phyloP scores from a whole-genome alignment of 2,329 filamentous ascomycete genomes.

The Aspergillus sp. region DNA sequence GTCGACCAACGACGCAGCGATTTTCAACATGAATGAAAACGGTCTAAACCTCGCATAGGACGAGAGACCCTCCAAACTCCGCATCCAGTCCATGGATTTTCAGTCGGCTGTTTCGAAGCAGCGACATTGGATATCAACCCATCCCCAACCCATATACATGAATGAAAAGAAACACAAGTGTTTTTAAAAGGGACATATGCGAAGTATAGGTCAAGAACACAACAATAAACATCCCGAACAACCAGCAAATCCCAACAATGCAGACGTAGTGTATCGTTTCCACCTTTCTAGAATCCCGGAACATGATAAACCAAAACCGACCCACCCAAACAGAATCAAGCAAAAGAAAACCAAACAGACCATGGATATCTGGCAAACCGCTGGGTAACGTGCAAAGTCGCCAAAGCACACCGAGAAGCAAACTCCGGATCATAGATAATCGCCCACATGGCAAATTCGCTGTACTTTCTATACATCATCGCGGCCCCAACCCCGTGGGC shows the following conservation, averaged over 20 bases:
- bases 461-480: slow-evolving; percentile 41
- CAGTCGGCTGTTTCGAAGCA: slow-evolving; percentile 27
- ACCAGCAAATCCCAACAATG: slow-evolving; percentile 40
- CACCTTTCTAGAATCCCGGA: slow-evolving; percentile 41
- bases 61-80: slow-evolving; percentile 36
- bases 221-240: slow-evolving; percentile 29
- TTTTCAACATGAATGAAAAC: slow-evolving; percentile 23
- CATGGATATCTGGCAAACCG: slow-evolving; percentile 27
- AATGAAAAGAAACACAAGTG: slow-evolving; percentile 22
- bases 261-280: slow-evolving; percentile 44
- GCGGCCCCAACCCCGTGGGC: slow-evolving; percentile 29
- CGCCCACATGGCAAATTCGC: slow-evolving; percentile 33
- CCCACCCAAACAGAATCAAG: slow-evolving; percentile 30
- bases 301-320: slow-evolving; percentile 30
- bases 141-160: slow-evolving; percentile 34
- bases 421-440: slow-evolving; percentile 36
- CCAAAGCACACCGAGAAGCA: slow-evolving; percentile 30
- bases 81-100: slow-evolving; percentile 37
- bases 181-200: slow-evolving; percentile 23
- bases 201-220: slow-evolving; percentile 18
- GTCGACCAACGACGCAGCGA: slow-evolving; percentile 17
- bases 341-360: slow-evolving; percentile 20
- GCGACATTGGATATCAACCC: slow-evolving; percentile 31
- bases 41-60: slow-evolving; percentile 29
- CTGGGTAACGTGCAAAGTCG: slow-evolving; percentile 30